Base-by-base conservation (phyloP, 768 basidiomycete species). In the Sistotremastrum suecicum region DNA sequence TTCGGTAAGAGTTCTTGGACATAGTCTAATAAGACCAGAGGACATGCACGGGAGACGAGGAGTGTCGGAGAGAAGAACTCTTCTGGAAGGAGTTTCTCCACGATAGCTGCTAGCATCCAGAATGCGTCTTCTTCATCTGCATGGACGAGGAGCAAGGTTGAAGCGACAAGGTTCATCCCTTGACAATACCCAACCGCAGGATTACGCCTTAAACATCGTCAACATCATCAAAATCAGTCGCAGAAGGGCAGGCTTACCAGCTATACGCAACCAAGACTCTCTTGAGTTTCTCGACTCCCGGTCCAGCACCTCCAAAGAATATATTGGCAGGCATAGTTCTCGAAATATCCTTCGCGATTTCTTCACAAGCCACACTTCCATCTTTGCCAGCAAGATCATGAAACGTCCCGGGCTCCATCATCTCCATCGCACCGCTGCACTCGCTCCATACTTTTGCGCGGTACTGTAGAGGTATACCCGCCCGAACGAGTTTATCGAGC, bases 121-220 rank as follows among this genome's bases (percentile, higher is more conserved):
- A 95, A 98, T 0, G 94, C 94, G 49, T 94, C 89, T 64, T 97
- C 92, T 61, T 99, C 94, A 51, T 94, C 83, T 0, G 89, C 87
- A 51, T 94, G 82, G 0, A 90, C 88, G 1, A 99, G 74, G 0
- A 99, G 72, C 2, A 99, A 70, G 0, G 94, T 97, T 3, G 95
- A 97, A 0, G 92, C 87, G 51, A 99, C 78, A 48, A 97, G 78
- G 60, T 95, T 91, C 86, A 92, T 91, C 40, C 87, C 86, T 62
- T 92, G 89, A 52, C 86, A 94, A 58, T 95, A 97, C 0, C 95
- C 95, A 5, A 98, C 88, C 0, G 75, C 68, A 0, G 89, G 83
- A 59, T 97, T 94, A 39, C 89, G 90, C 44, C 91, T 92, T 51
- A 5, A 47, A 44, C 36, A 43, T 32, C 42, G 38, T n/a, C 6